phyloP scores from a whole-genome alignment of 176 grass and related monocot genomes.

The Chrysopogon serrulatus region DNA sequence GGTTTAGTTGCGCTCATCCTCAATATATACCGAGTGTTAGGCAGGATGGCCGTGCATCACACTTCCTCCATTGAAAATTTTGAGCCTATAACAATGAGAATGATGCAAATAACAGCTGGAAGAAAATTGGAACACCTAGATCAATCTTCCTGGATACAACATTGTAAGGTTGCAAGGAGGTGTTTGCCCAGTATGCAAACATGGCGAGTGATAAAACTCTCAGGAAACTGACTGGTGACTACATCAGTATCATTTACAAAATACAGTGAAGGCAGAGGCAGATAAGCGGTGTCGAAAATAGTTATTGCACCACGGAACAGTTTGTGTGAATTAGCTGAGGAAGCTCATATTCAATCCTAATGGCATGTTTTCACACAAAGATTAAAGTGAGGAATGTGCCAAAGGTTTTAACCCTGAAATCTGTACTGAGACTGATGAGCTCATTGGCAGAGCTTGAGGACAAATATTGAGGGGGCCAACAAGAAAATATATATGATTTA shows the following conservation, averaged over 20 bases:
- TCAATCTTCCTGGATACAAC: slow-evolving; percentile 46
- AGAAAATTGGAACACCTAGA: slow-evolving; percentile 37
- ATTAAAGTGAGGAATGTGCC: background rate
- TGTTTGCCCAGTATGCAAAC: slow-evolving; percentile 38
- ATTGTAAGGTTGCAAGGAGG: slow-evolving; percentile 55
- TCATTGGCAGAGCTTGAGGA: too few species aligned
- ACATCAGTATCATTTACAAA: slow-evolving; percentile 58
- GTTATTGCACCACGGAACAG: slow-evolving; percentile 25
- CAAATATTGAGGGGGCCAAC: too few species aligned
- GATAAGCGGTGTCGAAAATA: slow-evolving; percentile 71
- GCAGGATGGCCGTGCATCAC: slow-evolving; percentile 56
- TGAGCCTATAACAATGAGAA: slow-evolving; percentile 28
- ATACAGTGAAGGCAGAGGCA: slow-evolving; percentile 25
- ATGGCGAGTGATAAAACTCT: slow-evolving; percentile 17
- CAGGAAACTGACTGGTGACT: slow-evolving; percentile 53
- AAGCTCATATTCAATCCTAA: background rate
- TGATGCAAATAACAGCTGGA: slow-evolving; percentile 42
- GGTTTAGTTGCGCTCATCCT: slow-evolving; percentile 59
- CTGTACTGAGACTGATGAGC: slow-evolving; percentile 10
- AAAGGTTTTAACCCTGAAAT: background rate
- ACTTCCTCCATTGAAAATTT: slow-evolving; percentile 73
- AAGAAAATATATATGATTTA: too few species aligned
- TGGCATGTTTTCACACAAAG: slow-evolving; percentile 23
- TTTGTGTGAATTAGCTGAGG: background rate
- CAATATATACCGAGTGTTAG: slow-evolving; percentile 61